A percentile compares a stretch with the other conserved stretches of the same genome.
Conservation (phyloP, 371 early-diverging fungal genomes). For the Amoeboaphelidium protococcarum region DNA sequence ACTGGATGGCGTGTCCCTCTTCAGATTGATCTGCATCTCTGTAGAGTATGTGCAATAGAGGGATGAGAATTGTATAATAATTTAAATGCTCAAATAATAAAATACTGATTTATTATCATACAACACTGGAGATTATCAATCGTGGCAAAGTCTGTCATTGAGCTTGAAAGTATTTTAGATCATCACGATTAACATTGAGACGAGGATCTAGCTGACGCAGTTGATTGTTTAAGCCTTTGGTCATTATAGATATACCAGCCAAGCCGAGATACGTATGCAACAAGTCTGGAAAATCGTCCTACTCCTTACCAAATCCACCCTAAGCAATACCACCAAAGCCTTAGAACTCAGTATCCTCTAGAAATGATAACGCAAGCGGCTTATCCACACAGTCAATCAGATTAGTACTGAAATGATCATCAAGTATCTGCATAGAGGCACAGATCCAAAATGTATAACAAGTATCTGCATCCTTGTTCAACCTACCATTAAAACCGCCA, state of each 20-base stretch:
- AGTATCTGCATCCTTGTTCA: constrained; percentile 66
- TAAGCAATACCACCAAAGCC: constrained; percentile 39
- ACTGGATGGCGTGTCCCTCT: no score
- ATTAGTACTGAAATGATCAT: constrained; percentile 30
- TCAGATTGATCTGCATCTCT: no score
- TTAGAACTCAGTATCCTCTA: constrained; percentile 33
- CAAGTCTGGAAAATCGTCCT: constrained; percentile 21
- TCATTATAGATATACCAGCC: constrained; percentile 13
- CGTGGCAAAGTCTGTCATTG: no score
- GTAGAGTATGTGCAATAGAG: no score
- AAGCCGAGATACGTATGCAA: constrained; percentile 70
- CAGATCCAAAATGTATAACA: constrained; percentile 98
- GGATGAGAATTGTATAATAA: no score
- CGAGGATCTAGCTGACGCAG: no score
- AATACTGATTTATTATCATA: no score
- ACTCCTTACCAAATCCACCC: constrained; percentile 14
- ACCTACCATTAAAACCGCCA: constrained; percentile 73
- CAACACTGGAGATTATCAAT: no score
- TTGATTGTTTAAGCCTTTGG: no score
- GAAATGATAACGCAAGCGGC: constrained; percentile 24
- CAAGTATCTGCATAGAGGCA: constrained; percentile 38
- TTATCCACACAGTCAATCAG: constrained; percentile 26
- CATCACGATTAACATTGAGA: no score
- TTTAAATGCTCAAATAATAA: no score
- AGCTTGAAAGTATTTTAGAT: no score